These are phyloP conservation scores for Pyricularia grisea DNA, from an alignment of 2,329 filamentous ascomycete genomes.

Conservation along the genomic window DNA sequence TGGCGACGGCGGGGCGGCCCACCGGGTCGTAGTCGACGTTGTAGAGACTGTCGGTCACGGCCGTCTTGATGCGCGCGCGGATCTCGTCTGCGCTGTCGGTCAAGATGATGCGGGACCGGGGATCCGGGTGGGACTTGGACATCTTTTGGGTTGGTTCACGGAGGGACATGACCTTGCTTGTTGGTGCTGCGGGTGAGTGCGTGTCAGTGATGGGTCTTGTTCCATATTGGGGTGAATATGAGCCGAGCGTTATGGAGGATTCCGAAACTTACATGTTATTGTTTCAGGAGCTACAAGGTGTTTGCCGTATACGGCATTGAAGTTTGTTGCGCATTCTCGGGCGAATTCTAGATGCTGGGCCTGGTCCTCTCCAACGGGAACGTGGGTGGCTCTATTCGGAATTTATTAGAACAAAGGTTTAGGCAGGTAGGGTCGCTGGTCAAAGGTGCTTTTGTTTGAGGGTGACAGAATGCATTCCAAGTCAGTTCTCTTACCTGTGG, in stretches of 20 bases:
- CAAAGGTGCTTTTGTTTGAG: not conserved
- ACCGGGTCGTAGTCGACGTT: conserved; percentile 63
- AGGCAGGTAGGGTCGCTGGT: conserved; percentile 2
- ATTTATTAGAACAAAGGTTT: not conserved
- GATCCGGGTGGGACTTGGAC: conserved; percentile 77
- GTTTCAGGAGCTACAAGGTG: conserved; percentile 58
- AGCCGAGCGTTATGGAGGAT: not conserved
- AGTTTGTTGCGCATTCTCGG: conserved; percentile 74
- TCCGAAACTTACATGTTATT: conserved; percentile 51
- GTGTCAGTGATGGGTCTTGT: not conserved
- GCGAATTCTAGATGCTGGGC: conserved; percentile 90
- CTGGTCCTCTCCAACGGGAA: conserved; percentile 96
- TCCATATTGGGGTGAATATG: not conserved
- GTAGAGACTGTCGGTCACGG: conserved; percentile 66
- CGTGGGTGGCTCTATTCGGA: conserved; percentile 65
- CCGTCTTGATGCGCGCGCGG: conserved; percentile 56
- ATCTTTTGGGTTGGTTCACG: conserved; percentile 73
- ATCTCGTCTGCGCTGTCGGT: conserved; percentile 62
- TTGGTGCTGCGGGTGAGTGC: conserved; percentile 45
- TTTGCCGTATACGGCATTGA: conserved; percentile 65
- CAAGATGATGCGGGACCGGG: conserved; percentile 71
- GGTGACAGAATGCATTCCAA: not conserved
- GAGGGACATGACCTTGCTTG: conserved; percentile 85
- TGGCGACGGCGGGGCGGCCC: conserved; percentile 72
- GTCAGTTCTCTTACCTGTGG: conserved; percentile 46